A percentile compares a stretch with the other conserved stretches of the same genome.
Conservation (phyloP, 305 asterid species). For the Solanum hybrid region DNA sequence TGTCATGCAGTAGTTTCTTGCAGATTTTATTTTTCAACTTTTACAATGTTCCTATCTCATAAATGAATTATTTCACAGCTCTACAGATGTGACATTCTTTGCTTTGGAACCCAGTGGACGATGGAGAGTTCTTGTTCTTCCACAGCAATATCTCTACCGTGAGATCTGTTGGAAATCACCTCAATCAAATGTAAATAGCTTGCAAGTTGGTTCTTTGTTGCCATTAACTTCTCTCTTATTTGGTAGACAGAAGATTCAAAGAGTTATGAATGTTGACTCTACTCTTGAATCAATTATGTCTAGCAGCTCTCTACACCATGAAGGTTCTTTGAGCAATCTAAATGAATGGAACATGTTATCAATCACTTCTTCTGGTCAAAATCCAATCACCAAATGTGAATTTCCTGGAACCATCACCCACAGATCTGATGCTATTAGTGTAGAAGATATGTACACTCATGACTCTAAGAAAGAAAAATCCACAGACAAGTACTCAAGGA, state of each 20-base stretch:
- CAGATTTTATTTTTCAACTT: neutral
- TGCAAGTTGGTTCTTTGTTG: constrained; percentile 9
- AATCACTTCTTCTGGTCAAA: constrained; percentile 6
- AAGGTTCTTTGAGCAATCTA: constrained; percentile 5
- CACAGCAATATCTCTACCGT: constrained; percentile 1
- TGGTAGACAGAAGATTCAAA: constrained; percentile 2
- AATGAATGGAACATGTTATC: constrained; percentile 1
- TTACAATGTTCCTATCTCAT: neutral
- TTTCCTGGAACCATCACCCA: constrained; percentile 4
- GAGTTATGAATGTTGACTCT: constrained; percentile 1
- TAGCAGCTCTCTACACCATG: neutral
- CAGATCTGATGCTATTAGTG: neutral
- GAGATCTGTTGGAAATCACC: neutral
- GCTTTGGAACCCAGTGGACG: neutral
- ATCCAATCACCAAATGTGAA: neutral
- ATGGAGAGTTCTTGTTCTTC: constrained; percentile 4
- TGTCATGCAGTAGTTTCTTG: neutral
- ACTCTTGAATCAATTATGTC: neutral
- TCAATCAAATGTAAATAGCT: constrained; percentile 9
- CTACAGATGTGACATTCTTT: neutral
- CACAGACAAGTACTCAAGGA: constrained; percentile 2
- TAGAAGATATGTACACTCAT: neutral
- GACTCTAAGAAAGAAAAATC: constrained; percentile 4
- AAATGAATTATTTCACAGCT: constrained; percentile 6
- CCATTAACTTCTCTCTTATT: constrained; percentile 3